phyloP scores from a whole-genome alignment of 2,329 filamentous ascomycete species.

The Cladosporium halotolerans region DNA sequence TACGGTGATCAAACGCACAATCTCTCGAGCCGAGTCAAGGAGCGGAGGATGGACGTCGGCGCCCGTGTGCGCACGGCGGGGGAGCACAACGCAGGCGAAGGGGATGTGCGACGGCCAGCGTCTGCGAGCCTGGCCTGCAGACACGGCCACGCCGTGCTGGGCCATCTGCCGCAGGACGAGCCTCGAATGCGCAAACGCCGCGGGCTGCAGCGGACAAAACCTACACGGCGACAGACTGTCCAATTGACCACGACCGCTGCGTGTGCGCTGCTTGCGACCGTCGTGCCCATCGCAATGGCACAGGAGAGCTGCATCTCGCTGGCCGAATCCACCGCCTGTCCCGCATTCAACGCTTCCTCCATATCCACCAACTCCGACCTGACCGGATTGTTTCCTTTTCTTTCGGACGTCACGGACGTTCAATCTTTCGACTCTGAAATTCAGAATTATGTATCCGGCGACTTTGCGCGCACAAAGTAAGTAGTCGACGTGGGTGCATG shows the following conservation, averaged over 20 bases:
- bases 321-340: slow-evolving; percentile 61
- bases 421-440: slow-evolving; percentile 73
- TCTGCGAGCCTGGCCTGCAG: not conserved
- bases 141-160: slow-evolving; percentile 2
- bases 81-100: not conserved
- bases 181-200: slow-evolving; percentile 6
- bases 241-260: slow-evolving; percentile 13
- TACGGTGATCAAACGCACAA: slow-evolving; percentile 8
- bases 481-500: slow-evolving; percentile 22
- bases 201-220: not conserved
- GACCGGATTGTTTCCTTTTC: slow-evolving; percentile 66
- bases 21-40: not conserved
- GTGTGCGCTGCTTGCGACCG: slow-evolving; percentile 19
- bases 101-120: not conserved
- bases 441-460: slow-evolving; percentile 63
- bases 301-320: slow-evolving; percentile 61
- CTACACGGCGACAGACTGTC: not conserved
- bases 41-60: slow-evolving; percentile 7
- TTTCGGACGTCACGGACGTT: slow-evolving; percentile 70
- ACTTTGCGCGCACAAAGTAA: slow-evolving; percentile 74
- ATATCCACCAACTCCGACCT: slow-evolving; percentile 58
- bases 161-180: slow-evolving; percentile 2
- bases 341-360: slow-evolving; percentile 66
- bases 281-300: slow-evolving; percentile 20
- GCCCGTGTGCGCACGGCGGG: slow-evolving; percentile 4